Evolutionary conservation across 257 asterid species (phyloP), one percentile per base, ranked within the genome.

Genomic region (Fraxinus excelsior): DNA sequence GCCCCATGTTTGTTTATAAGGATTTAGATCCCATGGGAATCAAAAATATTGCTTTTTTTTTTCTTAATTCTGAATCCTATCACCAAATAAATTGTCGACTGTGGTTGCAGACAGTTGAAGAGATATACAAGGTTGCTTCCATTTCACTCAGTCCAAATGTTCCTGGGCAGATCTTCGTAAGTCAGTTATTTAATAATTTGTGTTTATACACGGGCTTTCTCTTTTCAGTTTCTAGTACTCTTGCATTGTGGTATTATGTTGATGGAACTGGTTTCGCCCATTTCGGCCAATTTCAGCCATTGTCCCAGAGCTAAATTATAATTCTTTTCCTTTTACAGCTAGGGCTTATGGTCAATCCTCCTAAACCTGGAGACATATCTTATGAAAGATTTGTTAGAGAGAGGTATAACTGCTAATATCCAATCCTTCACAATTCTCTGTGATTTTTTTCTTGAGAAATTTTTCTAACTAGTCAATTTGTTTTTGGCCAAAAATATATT

Each of bases 81-180:
- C 56, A 46, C 56, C 56, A 46, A 46, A 46, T n/a, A n/a, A 58
- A 62, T 73, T 26, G 25, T 70, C 11, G 18, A 35, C 44, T 37
- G 31, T 66, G 67, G 75, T 80, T 86, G 79, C 93, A 96, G 99
- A 73, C 96, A 5, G 97, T 94, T 14, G 98, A 96, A 84, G 99
- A 96, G 91, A 96, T 96, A 76, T 96, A 94, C 91, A 96, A 96
- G 88, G 97, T 96, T 84, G 79, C 99, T 46, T 96, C 99, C 67
- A 96, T 96, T 80, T 72, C 99, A 16, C 94, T 96, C 75, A 90
- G 98, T 84, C 99, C 99, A 71, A 96, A 92, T 76, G 99, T 96
- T 53, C 97, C 99, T 70, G 99, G 90, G 69, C 99, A 96, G 89
- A 91, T 96, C 80, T 92, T 96, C 53, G 99, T 96, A 90, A 86